These are phyloP conservation scores for Penicillium diatomitis DNA, from an alignment of 495 filamentous ascomycete genomes.

Conservation along the genomic window DNA sequence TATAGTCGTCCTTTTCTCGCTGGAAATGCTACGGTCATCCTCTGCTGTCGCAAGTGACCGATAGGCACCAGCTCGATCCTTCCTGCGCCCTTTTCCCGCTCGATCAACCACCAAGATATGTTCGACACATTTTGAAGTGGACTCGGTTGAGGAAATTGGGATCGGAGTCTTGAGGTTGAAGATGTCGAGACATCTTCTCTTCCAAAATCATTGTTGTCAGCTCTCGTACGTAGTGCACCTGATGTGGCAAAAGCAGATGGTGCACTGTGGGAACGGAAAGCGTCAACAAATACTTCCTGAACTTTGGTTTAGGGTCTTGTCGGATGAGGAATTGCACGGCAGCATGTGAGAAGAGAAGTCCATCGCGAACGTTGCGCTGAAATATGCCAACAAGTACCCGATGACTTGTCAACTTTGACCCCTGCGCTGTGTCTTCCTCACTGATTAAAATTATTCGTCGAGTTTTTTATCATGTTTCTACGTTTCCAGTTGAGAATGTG, in stretches of 20 bases:
- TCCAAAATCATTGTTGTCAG: conserved; percentile 71
- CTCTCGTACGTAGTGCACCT: conserved; percentile 23
- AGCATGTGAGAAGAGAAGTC: conserved; percentile 3
- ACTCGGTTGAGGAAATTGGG: too few relatives aligned
- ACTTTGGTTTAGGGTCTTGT: conserved; percentile 70
- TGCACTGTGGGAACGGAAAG: conserved; percentile 22
- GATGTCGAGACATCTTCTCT: conserved; percentile 52
- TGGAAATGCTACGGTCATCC: conserved; percentile 45
- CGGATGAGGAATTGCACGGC: conserved; percentile 47
- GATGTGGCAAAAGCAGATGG: conserved; percentile 17
- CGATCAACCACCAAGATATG: conserved; percentile 24
- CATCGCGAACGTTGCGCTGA: conserved; percentile 21
- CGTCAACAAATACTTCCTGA: conserved; percentile 47
- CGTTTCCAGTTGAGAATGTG: conserved; percentile 75
- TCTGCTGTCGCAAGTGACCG: conserved; percentile 21
- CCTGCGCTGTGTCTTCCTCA: conserved; percentile 40
- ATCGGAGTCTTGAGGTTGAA: conserved; percentile 74
- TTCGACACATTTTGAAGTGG: too few relatives aligned
- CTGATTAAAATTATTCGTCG: conserved; percentile 72
- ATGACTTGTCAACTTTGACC: conserved; percentile 1
- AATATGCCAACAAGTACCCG: conserved; percentile 25
- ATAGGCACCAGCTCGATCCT: conserved; percentile 72
- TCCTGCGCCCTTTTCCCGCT: conserved; percentile 48
- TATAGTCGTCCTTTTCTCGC: conserved; percentile 71
- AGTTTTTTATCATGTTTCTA: conserved; percentile 45